Conservation (phyloP, 371 early-diverging fungal species). For the Phascolomyces articulosus region DNA sequence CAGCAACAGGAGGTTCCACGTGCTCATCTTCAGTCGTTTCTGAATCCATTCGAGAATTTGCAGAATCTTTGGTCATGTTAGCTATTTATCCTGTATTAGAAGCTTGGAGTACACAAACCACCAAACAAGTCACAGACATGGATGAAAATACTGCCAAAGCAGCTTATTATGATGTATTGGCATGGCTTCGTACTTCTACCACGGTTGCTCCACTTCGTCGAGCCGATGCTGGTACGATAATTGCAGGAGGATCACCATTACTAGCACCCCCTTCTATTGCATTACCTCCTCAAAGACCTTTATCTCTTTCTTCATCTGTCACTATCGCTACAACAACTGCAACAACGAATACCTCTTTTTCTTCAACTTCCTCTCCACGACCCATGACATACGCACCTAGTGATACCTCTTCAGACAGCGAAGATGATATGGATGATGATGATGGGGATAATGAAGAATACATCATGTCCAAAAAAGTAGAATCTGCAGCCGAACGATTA, state of each 20-base stretch:
- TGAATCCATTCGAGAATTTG: constrained; percentile 24
- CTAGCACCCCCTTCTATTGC: no score
- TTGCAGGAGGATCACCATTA: not conserved
- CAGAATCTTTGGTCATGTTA: constrained; percentile 26
- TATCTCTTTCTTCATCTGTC: not conserved
- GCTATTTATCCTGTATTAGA: constrained; percentile 35
- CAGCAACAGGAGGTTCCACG: not conserved
- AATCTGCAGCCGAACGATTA: constrained; percentile 32
- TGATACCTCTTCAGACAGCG: not conserved
- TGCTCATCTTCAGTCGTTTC: constrained; percentile 12
- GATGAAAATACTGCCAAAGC: constrained; percentile 24
- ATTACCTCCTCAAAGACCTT: no score
- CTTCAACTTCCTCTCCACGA: not conserved
- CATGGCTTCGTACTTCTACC: constrained; percentile 23
- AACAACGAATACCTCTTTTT: no score
- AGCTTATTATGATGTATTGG: constrained; percentile 27
- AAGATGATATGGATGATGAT: constrained; percentile 1
- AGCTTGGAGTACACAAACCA: constrained; percentile 26
- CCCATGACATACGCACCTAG: constrained; percentile 1
- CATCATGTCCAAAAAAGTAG: constrained; percentile 16
- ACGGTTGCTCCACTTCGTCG: not conserved
- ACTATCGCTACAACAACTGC: not conserved
- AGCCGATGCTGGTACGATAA: not conserved
- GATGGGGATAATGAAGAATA: constrained; percentile 16
- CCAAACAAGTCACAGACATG: constrained; percentile 17